A percentile compares a stretch with the other conserved stretches of the same genome.
Conservation (phyloP, 2,329 filamentous ascomycete species). For the Dactylonectria macrodidyma region DNA sequence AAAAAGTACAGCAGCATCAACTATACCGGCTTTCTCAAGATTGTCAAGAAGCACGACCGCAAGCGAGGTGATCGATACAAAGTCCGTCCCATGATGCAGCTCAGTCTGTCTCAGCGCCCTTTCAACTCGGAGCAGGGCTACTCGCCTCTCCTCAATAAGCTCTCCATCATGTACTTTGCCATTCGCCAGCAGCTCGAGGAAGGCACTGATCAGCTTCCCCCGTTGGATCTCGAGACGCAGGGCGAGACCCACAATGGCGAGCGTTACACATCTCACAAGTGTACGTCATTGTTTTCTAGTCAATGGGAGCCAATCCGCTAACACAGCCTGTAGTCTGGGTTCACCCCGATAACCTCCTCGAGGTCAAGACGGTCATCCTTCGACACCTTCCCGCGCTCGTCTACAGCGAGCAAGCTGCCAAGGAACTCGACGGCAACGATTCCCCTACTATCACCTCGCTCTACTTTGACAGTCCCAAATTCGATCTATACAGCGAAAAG, state of each 20-base stretch:
- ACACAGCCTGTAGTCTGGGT: conserved; percentile 80
- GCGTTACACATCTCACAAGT: conserved; percentile 89
- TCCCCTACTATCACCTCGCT: conserved; percentile 95
- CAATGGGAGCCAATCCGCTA: conserved; percentile 11
- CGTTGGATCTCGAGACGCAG: conserved; percentile 65
- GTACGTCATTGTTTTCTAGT: conserved; percentile 61
- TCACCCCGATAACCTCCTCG: conserved; percentile 93
- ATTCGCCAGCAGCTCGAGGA: conserved; percentile 86
- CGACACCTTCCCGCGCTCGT: conserved; percentile 92
- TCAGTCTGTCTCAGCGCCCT: conserved; percentile 87
- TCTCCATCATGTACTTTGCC: conserved; percentile 97
- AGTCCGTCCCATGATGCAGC: conserved; percentile 91
- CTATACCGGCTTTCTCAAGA: conserved; percentile 98
- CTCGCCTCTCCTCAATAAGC: conserved; percentile 87
- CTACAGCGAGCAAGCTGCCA: conserved; percentile 90
- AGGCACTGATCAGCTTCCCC: conserved; percentile 56
- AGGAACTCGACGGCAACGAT: conserved; percentile 83
- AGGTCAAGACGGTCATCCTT: conserved; percentile 96
- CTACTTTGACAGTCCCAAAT: conserved; percentile 92
- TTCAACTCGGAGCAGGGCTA: conserved; percentile 96
- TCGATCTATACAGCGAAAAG: conserved; percentile 89
- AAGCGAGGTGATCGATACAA: conserved; percentile 90
- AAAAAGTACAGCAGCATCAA: conserved; percentile 97
- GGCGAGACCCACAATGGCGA: conserved; percentile 76
- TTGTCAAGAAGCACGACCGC: conserved; percentile 98